Conservation (phyloP, 805 yeast genomes). For the Starmerella scarabaei region DNA sequence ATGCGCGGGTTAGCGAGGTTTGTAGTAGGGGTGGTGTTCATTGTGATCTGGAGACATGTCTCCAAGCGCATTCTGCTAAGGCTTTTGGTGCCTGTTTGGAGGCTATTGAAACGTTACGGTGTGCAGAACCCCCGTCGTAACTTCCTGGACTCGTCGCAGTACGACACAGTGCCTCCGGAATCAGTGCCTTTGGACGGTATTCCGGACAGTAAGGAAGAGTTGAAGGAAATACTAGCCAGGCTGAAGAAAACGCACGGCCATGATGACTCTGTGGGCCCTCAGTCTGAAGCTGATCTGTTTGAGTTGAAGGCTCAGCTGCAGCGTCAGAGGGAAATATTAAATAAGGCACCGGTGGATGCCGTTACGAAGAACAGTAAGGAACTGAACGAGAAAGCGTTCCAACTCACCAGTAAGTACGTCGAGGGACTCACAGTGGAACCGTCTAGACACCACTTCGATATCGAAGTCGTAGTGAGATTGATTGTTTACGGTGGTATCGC, state of each 20-base stretch:
- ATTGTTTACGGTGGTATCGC: conserved; percentile 76
- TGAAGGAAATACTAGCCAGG: conserved; percentile 22
- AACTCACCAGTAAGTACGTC: not conserved
- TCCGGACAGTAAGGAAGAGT: conserved; percentile 25
- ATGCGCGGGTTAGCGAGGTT: conserved; percentile 33
- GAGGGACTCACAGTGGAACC: conserved; percentile 20
- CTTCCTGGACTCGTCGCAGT: conserved; percentile 29
- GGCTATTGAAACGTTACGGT: conserved; percentile 28
- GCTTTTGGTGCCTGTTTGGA: conserved; percentile 48
- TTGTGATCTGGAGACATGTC: conserved; percentile 59
- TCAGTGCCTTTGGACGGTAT: conserved; percentile 20
- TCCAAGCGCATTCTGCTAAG: conserved; percentile 55
- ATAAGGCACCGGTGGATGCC: not conserved
- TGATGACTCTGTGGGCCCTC: conserved; percentile 32
- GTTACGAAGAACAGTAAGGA: conserved; percentile 11
- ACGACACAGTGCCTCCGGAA: conserved; percentile 25
- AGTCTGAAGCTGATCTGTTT: conserved; percentile 32
- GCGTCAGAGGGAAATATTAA: too few relatives aligned
- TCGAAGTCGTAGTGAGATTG: conserved; percentile 64
- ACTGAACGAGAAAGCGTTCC: not conserved
- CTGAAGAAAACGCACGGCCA: conserved; percentile 23
- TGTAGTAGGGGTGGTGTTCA: conserved; percentile 45
- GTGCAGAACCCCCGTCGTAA: conserved; percentile 30
- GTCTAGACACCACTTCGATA: conserved; percentile 44
- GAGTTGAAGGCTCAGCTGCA: conserved; percentile 27